Conservation (phyloP, 257 asterid genomes). For the Henckelia pumila region DNA sequence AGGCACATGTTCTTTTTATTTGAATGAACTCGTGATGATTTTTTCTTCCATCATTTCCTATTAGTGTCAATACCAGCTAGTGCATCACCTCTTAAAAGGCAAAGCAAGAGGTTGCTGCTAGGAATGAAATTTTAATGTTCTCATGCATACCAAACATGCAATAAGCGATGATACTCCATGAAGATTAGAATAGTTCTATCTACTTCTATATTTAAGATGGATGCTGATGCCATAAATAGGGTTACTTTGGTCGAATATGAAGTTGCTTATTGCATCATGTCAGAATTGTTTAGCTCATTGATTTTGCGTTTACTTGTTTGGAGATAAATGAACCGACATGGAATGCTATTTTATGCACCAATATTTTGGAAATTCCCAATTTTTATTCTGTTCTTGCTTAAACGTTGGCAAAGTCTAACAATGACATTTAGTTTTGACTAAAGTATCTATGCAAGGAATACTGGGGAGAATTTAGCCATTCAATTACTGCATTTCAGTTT, state of each 20-base stretch:
- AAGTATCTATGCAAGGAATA: not conserved
- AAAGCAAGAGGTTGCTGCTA: not conserved
- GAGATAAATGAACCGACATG: not conserved
- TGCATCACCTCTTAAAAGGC: not conserved
- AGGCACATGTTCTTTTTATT: too few relatives aligned
- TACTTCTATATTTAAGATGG: not conserved
- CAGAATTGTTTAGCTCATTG: not conserved
- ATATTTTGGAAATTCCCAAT: not conserved
- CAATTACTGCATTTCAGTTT: constrained; percentile 1
- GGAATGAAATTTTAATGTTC: not conserved
- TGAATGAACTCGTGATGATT: not conserved
- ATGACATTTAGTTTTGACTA: constrained; percentile 11
- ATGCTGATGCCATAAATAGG: not conserved
- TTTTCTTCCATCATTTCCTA: not conserved
- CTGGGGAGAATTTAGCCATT: constrained; percentile 10
- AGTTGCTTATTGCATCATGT: not conserved
- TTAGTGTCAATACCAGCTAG: not conserved
- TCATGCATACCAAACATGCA: not conserved
- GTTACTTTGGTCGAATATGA: not conserved
- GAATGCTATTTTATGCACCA: not conserved
- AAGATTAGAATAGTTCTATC: not conserved
- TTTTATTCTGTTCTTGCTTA: not conserved
- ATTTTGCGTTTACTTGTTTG: not conserved
- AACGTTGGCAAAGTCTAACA: constrained; percentile 1
- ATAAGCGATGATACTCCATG: not conserved